Evolutionary conservation across 2,329 filamentous ascomycete species (phyloP).

Genomic region (Sarocladium oryzae): DNA sequence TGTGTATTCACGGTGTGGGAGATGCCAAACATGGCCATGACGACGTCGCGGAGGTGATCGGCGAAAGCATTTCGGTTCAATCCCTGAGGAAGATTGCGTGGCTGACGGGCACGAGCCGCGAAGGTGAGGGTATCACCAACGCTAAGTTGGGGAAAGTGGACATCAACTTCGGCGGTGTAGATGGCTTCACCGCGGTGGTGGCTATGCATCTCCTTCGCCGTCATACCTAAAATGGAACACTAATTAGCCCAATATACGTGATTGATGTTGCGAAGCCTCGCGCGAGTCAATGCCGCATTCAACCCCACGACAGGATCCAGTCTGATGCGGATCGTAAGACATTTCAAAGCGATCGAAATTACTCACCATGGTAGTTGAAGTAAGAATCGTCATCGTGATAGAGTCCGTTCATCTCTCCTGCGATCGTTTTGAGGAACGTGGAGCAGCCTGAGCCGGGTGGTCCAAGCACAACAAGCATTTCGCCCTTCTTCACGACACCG

Average conservation of each 20-base stretch:
- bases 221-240: conserved; percentile 38
- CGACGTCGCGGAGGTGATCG: conserved; percentile 60
- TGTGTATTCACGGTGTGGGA: conserved; percentile 65
- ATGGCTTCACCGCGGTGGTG: conserved; percentile 79
- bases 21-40: conserved; percentile 72
- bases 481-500: conserved; percentile 61
- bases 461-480: conserved; percentile 71
- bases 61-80: conserved; percentile 49
- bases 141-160: conserved; percentile 70
- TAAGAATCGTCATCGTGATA: conserved; percentile 62
- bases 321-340: background rate
- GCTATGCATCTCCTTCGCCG: conserved; percentile 68
- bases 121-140: conserved; percentile 77
- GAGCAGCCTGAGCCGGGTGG: conserved; percentile 72
- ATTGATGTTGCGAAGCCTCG: background rate
- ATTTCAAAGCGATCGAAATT: background rate
- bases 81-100: conserved; percentile 53
- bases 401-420: conserved; percentile 77
- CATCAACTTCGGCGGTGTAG: conserved; percentile 79
- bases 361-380: conserved; percentile 72
- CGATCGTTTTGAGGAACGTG: conserved; percentile 77
- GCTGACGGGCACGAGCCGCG: conserved; percentile 63
- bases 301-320: background rate
- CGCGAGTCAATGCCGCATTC: background rate
- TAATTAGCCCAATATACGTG: background rate